Base-by-base conservation (phyloP, 179 eudicot genomes). In the Monotropa hypopitys region DNA sequence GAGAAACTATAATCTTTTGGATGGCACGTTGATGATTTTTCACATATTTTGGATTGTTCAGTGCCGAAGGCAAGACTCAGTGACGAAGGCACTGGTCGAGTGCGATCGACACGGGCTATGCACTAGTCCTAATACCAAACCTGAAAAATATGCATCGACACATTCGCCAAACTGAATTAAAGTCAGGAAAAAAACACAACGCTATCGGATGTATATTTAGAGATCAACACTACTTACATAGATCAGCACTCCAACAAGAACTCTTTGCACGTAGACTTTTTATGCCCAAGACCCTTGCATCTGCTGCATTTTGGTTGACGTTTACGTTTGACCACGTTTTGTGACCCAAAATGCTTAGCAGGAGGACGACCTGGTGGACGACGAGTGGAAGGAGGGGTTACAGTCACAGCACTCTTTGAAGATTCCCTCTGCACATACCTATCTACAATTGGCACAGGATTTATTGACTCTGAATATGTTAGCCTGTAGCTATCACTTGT, bases 341-440 rank as follows among this genome's bases (percentile, higher is more conserved):
- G 92, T 18, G 83, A 77, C 35, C 89, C 87, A 53, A 75, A 71
- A 33, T 80, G 85, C 84, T 94, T 94, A 71, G 87, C 87, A 9
- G 91, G 78, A 30, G 96, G 97, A 73, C 97, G 83, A 9, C 98
- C 98, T 1, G 96, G 97, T 13, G 98, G 98, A 20, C 97, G 89
- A 26, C 94, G 89, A 5, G 94, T 94, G 4, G 97, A 91, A 46
- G 98, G 98, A 20, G 97, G 96, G 38, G 87, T 89, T 45, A 94
- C 97, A 46, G 85, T 85, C 59, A 88, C 88, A 33, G 69, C 82
- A 71, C 42, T 76, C 83, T 81, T 84, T 74, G 88, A 81, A 54
- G 75, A 76, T 30, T 82, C 89, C 76, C 80, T 87, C 46, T 80
- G 83, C 78, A 81, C 65, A 8, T 88, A 76, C 77, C 57, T 82